Percentiles rank a stretch among this genome's conserved stretches.
These are phyloP conservation scores for Pseudozyma pruni DNA, from an alignment of 1,284 basidiomycete genomes.

Conservation along the genomic window DNA sequence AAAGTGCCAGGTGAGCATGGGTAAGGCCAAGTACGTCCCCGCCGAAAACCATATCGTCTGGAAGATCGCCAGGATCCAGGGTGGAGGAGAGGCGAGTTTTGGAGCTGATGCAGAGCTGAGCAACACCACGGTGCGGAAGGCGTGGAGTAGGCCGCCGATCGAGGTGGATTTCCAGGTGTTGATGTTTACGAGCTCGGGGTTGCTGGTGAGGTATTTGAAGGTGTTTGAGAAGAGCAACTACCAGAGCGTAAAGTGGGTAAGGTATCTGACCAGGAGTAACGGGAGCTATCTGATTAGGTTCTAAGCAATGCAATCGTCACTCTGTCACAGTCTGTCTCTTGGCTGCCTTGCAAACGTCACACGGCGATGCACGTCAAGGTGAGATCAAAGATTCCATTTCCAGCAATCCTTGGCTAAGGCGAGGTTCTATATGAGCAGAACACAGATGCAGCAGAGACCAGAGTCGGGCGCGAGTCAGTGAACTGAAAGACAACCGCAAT, in stretches of 20 bases:
- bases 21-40: constrained; percentile 97
- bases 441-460: no score
- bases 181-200: constrained; percentile 96
- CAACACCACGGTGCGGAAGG: constrained; percentile 83
- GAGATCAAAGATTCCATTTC: no score
- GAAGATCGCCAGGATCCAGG: constrained; percentile 96
- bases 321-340: no score
- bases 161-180: constrained; percentile 97
- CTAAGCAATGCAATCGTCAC: constrained; percentile 16
- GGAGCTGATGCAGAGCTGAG: constrained; percentile 83
- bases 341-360: no score
- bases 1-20: constrained; percentile 86
- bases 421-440: no score
- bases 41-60: constrained; percentile 94
- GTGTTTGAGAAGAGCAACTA: constrained; percentile 97
- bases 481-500: background rate
- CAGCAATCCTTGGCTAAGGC: no score
- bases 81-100: constrained; percentile 88
- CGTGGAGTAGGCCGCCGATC: constrained; percentile 97
- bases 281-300: constrained; percentile 61
- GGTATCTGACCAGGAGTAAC: constrained; percentile 58
- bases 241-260: constrained; percentile 71
- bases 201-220: constrained; percentile 96
- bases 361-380: no score
- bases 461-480: background rate